Evolutionary conservation across 805 yeast genomes (phyloP).

Genomic region (Suhomyces tanzawaensis): DNA sequence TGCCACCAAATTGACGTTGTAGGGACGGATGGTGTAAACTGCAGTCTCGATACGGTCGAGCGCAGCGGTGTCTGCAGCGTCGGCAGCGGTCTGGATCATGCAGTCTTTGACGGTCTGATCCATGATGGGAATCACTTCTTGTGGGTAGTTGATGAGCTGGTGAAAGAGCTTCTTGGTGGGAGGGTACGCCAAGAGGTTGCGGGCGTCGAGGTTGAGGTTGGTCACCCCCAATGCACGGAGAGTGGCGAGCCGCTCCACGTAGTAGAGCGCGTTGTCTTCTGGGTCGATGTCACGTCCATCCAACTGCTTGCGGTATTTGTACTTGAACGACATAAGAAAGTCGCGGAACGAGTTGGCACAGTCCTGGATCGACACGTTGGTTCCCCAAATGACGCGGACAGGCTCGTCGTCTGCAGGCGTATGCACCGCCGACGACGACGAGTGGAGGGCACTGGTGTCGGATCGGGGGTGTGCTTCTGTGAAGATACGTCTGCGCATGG

Average conservation of each 20-base stretch:
- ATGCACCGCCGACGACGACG: constrained; percentile 28
- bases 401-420: constrained; percentile 57
- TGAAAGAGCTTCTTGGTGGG: constrained; percentile 76
- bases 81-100: constrained; percentile 70
- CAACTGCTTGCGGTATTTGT: constrained; percentile 61
- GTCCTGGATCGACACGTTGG: constrained; percentile 90
- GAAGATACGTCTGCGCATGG: constrained; percentile 61
- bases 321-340: constrained; percentile 80
- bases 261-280: constrained; percentile 71
- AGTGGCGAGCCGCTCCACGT: constrained; percentile 67
- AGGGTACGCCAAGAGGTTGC: constrained; percentile 72
- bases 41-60: constrained; percentile 75
- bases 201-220: constrained; percentile 80
- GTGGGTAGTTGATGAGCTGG: constrained; percentile 89
- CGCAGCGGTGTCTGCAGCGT: constrained; percentile 28
- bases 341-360: constrained; percentile 76
- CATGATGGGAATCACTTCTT: constrained; percentile 96
- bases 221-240: constrained; percentile 79
- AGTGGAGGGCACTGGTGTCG: constrained; percentile 8
- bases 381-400: constrained; percentile 95
- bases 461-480: constrained; percentile 44
- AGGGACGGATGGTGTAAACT: constrained; percentile 87
- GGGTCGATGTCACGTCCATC: constrained; percentile 38
- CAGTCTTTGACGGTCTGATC: constrained; percentile 93
- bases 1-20: constrained; percentile 62